These are phyloP conservation scores for Karstenula rhodostoma DNA, from an alignment of 2,329 filamentous ascomycete species.

Conservation along the genomic window DNA sequence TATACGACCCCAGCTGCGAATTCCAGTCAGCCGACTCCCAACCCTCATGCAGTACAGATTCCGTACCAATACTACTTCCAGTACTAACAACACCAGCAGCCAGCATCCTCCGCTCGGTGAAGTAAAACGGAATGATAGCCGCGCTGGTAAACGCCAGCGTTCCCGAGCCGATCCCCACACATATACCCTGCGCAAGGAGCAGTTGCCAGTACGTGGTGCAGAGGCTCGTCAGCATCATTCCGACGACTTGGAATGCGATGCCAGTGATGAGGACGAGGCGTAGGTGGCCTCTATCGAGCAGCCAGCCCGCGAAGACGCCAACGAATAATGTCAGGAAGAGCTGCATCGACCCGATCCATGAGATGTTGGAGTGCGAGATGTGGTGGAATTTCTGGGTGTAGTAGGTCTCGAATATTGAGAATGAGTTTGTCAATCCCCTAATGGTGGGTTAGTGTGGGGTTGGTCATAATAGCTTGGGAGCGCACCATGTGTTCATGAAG, in stretches of 20 bases:
- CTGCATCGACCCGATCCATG: constrained; percentile 58
- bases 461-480: neutral
- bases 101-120: constrained; percentile 62
- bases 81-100: constrained; percentile 65
- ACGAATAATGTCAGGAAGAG: constrained; percentile 59
- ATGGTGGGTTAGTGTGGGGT: neutral
- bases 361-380: constrained; percentile 49
- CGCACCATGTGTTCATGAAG: constrained; percentile 19
- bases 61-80: constrained; percentile 48
- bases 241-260: constrained; percentile 50
- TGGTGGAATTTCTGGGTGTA: constrained; percentile 24
- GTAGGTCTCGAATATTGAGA: constrained; percentile 34
- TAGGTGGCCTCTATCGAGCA: constrained; percentile 58
- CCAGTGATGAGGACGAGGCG: constrained; percentile 49
- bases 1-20: constrained; percentile 70
- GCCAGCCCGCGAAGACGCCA: constrained; percentile 56
- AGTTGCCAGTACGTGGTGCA: constrained; percentile 56
- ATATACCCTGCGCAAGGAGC: constrained; percentile 30
- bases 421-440: constrained; percentile 25
- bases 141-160: constrained; percentile 26
- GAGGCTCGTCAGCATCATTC: constrained; percentile 58
- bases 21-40: constrained; percentile 45
- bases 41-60: constrained; percentile 47
- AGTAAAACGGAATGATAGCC: constrained; percentile 57
- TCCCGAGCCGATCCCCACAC: constrained; percentile 29